These are phyloP conservation scores for Bauhinia variegata DNA, from an alignment of 306 rosid genomes.

Conservation along the genomic window DNA sequence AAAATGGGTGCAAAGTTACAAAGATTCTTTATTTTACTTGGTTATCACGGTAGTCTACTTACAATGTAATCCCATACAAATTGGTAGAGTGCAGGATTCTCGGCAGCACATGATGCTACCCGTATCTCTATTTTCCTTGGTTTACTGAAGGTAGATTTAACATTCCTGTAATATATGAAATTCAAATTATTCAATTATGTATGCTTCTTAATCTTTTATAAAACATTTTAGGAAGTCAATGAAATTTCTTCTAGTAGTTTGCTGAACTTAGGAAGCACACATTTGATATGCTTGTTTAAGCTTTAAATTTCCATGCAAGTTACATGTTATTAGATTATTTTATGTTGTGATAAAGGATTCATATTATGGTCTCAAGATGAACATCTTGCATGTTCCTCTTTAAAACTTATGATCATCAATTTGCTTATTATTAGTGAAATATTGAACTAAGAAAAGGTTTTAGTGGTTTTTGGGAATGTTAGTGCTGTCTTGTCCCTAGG, in stretches of 20 bases:
- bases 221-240: background rate
- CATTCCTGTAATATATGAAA: background rate
- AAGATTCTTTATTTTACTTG: background rate
- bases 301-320: background rate
- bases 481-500: too few species aligned
- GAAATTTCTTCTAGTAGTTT: background rate
- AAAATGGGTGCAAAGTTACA: slow-evolving; percentile 13
- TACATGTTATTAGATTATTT: background rate
- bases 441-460: too few species aligned
- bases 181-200: background rate
- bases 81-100: slow-evolving; percentile 63
- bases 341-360: background rate
- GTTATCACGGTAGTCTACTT: slow-evolving; percentile 7
- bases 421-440: too few species aligned
- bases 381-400: too few species aligned
- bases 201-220: too few species aligned
- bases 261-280: background rate
- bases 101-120: slow-evolving; percentile 65
- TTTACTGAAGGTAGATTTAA: slow-evolving; percentile 51
- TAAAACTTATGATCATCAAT: too few species aligned
- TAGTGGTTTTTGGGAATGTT: too few species aligned
- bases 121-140: slow-evolving; percentile 64
- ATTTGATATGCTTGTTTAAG: background rate
- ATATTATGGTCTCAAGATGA: too few species aligned
- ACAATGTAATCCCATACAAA: slow-evolving; percentile 17